Evolutionary conservation across 2,329 filamentous ascomycete species (phyloP), one percentile per base, ranked within the genome.

Genomic region (Cadophora luteo-olivacea): DNA sequence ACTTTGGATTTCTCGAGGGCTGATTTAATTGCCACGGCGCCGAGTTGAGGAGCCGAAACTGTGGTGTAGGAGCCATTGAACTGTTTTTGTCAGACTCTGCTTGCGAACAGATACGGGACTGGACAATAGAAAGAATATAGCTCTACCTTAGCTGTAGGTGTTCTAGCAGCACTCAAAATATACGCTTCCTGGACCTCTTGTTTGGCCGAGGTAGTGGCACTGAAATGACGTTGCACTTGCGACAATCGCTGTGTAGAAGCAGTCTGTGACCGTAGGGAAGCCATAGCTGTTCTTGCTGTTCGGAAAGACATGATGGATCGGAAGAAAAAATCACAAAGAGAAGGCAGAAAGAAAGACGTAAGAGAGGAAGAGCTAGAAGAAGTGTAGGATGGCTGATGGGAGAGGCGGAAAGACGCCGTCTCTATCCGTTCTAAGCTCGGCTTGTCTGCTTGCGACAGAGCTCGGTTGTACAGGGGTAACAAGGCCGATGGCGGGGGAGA

Each of bases 21-120:
- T 58, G 93, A 91, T 81, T 94, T 96, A 83, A 99, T 98, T 68
- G 94, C 96, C 19, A 90, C 89, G 36, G 95, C 93, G 73, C 93
- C 96, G 58, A 99, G 91, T 77, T 92, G 87, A n/a, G 96, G 92
- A 11, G 94, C 95, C 3, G 94, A 85, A 38, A 98, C 89, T 58
- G 87, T 91, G 55, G 91, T 86, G 79, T 97, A 96, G 19, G 93
- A 91, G 78, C 96, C 96, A 82, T 98, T 97, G 87, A 98, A 97
- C 93, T 97, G 68, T 6, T n/a, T 33, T 19, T 52, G 14, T 71
- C 65, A 41, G 29, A 48, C 49, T 45, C 12, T 32, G n/a, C 16
- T 49, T 45, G 6, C 14, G n/a, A n/a, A n/a, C n/a, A n/a, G n/a
- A n/a, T n/a, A n/a, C n/a, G n/a, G n/a, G n/a, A n/a, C 12, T 36